phyloP scores from a whole-genome alignment of 805 yeast species.

The Clavispora asparagi region DNA sequence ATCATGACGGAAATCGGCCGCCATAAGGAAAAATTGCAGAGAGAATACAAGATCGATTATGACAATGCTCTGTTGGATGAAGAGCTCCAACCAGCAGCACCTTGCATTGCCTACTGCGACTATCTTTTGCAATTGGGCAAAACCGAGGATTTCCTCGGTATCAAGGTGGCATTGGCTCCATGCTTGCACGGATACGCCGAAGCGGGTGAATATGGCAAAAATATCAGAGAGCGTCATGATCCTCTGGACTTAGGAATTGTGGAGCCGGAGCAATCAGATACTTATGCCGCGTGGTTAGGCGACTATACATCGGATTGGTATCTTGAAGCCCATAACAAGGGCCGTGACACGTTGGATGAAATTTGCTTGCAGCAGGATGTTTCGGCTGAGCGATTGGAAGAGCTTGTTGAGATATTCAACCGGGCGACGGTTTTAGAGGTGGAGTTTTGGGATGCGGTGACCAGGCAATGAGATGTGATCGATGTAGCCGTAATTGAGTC shows the following conservation, averaged over 20 bases:
- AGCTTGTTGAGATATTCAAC: slow-evolving; percentile 53
- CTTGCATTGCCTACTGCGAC: slow-evolving; percentile 57
- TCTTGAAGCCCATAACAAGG: slow-evolving; percentile 45
- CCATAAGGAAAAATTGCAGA: slow-evolving; percentile 47
- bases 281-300: slow-evolving; percentile 51
- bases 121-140: slow-evolving; percentile 52
- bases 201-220: slow-evolving; percentile 40
- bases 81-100: slow-evolving; percentile 45
- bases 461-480: background rate
- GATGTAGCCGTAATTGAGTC: too few species aligned
- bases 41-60: slow-evolving; percentile 36
- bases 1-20: slow-evolving; percentile 51
- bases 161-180: slow-evolving; percentile 67
- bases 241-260: slow-evolving; percentile 19
- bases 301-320: slow-evolving; percentile 61
- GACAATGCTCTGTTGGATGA: slow-evolving; percentile 36
- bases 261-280: slow-evolving; percentile 18
- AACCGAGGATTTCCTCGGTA: slow-evolving; percentile 54
- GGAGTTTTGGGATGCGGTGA: slow-evolving; percentile 60
- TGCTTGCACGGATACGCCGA: slow-evolving; percentile 69
- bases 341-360: slow-evolving; percentile 43
- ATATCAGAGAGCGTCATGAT: slow-evolving; percentile 10
- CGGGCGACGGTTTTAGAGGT: slow-evolving; percentile 58
- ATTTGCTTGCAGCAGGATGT: slow-evolving; percentile 27
- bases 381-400: slow-evolving; percentile 41